Conservation (phyloP, 768 basidiomycete species). For the Mrakia hoshinonis region DNA sequence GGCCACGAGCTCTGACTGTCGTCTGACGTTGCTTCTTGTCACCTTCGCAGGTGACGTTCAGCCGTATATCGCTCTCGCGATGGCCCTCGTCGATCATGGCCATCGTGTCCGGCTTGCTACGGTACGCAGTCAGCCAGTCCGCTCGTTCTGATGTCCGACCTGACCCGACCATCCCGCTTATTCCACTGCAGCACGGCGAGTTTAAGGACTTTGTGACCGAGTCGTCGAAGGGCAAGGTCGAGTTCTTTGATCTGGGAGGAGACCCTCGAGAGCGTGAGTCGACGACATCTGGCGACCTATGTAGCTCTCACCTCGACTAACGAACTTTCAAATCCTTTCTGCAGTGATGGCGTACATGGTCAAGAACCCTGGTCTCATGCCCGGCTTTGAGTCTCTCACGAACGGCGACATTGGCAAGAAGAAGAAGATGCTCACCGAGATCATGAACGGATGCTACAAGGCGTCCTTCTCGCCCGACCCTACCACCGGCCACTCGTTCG, state of each 20-base stretch:
- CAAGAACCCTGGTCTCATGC: conserved; percentile 59
- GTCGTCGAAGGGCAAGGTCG: conserved; percentile 43
- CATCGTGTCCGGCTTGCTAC: conserved; percentile 58
- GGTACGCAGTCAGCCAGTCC: not conserved
- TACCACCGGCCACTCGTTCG: conserved; percentile 46
- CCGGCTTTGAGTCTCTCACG: conserved; percentile 51
- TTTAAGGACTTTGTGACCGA: conserved; percentile 52
- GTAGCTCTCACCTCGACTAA: too few relatives aligned
- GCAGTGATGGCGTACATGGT: conserved; percentile 62
- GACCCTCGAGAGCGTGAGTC: conserved; percentile 48
- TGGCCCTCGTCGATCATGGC: conserved; percentile 47
- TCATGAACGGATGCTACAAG: conserved; percentile 56
- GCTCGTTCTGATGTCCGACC: not conserved
- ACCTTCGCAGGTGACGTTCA: conserved; percentile 53
- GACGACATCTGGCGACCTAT: too few relatives aligned
- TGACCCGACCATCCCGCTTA: not conserved
- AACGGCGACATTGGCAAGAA: conserved; percentile 42
- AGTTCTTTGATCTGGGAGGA: conserved; percentile 57
- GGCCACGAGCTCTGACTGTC: not conserved
- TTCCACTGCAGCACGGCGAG: conserved; percentile 45
- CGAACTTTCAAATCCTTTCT: too few relatives aligned
- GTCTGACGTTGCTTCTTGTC: not conserved
- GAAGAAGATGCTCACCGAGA: conserved; percentile 36
- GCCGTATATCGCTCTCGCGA: conserved; percentile 55
- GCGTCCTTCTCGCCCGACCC: conserved; percentile 50